phyloP scores from a whole-genome alignment of 139 green algal genomes.

The Mychonastes homosphaera region DNA sequence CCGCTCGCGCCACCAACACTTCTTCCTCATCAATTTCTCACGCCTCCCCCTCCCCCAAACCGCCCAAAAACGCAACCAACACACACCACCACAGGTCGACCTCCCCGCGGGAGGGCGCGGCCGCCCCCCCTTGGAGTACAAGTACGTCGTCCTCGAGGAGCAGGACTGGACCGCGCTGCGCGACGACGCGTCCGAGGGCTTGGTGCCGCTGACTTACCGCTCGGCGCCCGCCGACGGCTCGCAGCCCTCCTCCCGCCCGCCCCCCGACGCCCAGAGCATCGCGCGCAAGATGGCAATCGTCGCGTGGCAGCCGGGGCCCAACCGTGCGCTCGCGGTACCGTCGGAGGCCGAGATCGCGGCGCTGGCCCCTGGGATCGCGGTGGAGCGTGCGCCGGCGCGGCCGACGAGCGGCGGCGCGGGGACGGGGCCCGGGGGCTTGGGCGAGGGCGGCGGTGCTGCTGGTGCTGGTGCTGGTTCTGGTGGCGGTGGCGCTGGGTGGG shows the following conservation, averaged over 20 bases:
- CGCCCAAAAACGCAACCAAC: neutral
- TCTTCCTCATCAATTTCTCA: neutral
- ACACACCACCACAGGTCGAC: constrained; percentile 52
- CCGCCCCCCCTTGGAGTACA: constrained; percentile 94
- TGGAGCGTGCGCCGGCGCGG: constrained; percentile 37
- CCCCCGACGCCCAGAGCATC: constrained; percentile 44
- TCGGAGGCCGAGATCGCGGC: constrained; percentile 48
- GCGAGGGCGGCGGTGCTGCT: too few species aligned
- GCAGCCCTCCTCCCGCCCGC: neutral
- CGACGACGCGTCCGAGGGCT: constrained; percentile 61
- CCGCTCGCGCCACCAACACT: too few species aligned
- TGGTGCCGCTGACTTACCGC: constrained; percentile 70
- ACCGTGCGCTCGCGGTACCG: constrained; percentile 23
- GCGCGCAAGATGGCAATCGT: constrained; percentile 90
- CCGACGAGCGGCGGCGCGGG: constrained; percentile 9
- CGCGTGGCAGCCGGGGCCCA: constrained; percentile 84
- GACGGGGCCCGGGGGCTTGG: too few species aligned
- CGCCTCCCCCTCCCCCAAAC: neutral
- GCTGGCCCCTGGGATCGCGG: constrained; percentile 30
- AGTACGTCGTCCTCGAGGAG: constrained; percentile 89
- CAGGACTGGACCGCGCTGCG: constrained; percentile 83
- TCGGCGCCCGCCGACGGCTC: constrained; percentile 11
- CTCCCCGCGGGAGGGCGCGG: constrained; percentile 58
- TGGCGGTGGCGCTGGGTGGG: too few species aligned
- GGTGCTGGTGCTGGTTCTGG: too few species aligned